Evolutionary conservation across 129 eudicot genomes (phyloP).

Genomic region (Centella asiatica): DNA sequence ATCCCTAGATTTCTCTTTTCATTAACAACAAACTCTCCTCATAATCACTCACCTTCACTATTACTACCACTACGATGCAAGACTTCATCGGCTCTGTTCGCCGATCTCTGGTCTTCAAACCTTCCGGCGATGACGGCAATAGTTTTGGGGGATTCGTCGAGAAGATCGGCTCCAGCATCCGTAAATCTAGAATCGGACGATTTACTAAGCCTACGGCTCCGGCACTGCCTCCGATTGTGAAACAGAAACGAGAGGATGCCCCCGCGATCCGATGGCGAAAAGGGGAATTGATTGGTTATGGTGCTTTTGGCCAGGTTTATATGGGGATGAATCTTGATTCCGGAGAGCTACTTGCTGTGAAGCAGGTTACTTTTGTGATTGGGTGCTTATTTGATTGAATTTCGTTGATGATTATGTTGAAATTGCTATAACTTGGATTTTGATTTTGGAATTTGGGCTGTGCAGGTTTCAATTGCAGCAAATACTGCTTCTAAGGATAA

Average conservation of each 20-base stretch:
- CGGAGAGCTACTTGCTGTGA: slow-evolving; percentile 89
- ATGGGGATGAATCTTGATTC: slow-evolving; percentile 99
- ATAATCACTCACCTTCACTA: neutral
- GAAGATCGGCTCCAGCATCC: slow-evolving; percentile 78
- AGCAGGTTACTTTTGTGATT: slow-evolving; percentile 47
- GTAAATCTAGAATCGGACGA: slow-evolving; percentile 70
- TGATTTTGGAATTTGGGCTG: slow-evolving; percentile 4
- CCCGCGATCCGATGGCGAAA: slow-evolving; percentile 89
- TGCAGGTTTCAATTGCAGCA: slow-evolving; percentile 82
- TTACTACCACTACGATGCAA: slow-evolving; percentile 42
- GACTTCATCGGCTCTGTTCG: slow-evolving; percentile 93
- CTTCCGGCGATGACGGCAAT: slow-evolving; percentile 36
- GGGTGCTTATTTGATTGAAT: neutral
- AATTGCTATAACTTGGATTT: slow-evolving; percentile 11
- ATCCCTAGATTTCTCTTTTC: neutral
- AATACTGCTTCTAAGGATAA: slow-evolving; percentile 68
- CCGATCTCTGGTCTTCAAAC: slow-evolving; percentile 78
- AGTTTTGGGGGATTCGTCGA: slow-evolving; percentile 69
- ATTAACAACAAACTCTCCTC: slow-evolving; percentile 4
- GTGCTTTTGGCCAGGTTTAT: slow-evolving; percentile 94
- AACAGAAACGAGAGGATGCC: slow-evolving; percentile 27
- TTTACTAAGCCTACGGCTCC: slow-evolving; percentile 49
- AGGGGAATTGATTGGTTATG: slow-evolving; percentile 90
- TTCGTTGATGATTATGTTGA: slow-evolving; percentile 7
- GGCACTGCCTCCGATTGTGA: slow-evolving; percentile 43